These are phyloP conservation scores for Leptographium flavum DNA, from an alignment of 2,329 filamentous ascomycete species.

Conservation along the genomic window DNA sequence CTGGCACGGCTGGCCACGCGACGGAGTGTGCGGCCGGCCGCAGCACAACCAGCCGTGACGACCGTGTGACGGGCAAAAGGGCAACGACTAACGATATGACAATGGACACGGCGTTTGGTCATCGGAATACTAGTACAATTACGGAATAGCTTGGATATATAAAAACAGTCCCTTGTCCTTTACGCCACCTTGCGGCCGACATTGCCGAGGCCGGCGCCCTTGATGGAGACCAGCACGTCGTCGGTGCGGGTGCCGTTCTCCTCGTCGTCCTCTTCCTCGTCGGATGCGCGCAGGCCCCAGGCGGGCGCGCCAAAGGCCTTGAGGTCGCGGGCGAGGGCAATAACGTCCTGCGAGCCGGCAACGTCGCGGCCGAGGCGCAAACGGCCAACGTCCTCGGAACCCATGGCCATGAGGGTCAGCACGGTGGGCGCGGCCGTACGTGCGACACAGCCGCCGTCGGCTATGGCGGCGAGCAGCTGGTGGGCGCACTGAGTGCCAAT, in stretches of 20 bases:
- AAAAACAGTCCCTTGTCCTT: slow-evolving; percentile 3
- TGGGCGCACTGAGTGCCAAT: slow-evolving; percentile 79
- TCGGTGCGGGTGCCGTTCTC: slow-evolving; percentile 39
- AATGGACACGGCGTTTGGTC: background rate
- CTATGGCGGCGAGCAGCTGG: slow-evolving; percentile 73
- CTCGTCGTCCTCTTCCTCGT: slow-evolving; percentile 42
- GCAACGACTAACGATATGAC: background rate
- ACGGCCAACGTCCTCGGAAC: slow-evolving; percentile 85
- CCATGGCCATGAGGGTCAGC: slow-evolving; percentile 92
- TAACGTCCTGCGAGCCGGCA: slow-evolving; percentile 63
- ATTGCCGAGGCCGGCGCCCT: slow-evolving; percentile 87
- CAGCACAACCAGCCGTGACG: slow-evolving; percentile 35
- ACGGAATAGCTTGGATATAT: slow-evolving; percentile 1
- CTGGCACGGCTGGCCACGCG: slow-evolving; percentile 4
- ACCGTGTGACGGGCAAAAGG: slow-evolving; percentile 16
- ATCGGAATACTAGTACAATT: no score
- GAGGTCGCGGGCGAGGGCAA: slow-evolving; percentile 72
- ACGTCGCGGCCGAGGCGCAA: slow-evolving; percentile 70
- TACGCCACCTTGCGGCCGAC: slow-evolving; percentile 71
- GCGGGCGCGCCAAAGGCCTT: slow-evolving; percentile 78
- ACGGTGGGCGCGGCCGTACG: slow-evolving; percentile 58
- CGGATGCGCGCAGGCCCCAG: slow-evolving; percentile 74
- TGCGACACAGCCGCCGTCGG: slow-evolving; percentile 69
- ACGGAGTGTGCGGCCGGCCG: slow-evolving; percentile 17
- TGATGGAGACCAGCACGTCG: slow-evolving; percentile 76